Evolutionary conservation across 1,139 yeast species (phyloP), one percentile per base, ranked within the genome.

Genomic region (Blastobotrys serpentis): DNA sequence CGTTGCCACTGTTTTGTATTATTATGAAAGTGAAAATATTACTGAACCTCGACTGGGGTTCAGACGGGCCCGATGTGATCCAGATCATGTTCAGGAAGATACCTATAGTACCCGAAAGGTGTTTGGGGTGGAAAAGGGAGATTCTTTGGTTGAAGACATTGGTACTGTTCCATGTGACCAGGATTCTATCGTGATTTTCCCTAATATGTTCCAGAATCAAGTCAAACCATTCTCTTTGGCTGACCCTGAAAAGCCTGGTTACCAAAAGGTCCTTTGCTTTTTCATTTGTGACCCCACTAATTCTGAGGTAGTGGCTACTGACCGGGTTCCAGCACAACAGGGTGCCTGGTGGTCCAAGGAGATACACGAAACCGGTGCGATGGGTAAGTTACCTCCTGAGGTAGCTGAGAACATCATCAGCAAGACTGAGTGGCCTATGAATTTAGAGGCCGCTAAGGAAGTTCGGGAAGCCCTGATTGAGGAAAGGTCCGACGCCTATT

Each of bases 21-120:
- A 74, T 55, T 74, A 74, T 52, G 77, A 74, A 50, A 52, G 60
- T 14, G 73, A 70, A 18, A 74, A 74, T 54, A 72, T 74, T 45
- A 59, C 69, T 3, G 71, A 69, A 30, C 70, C 75, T 2, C 59
- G 51, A 17, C 60, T 74, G 17, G 57, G 67, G 3, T 74, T 73
- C 57, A 60, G 73, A 49, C 52, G 60, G 2, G 32, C 32, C 4
- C 13, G 32, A 4, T 11, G 13, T 14, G 32, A 69, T 33, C 75
- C 76, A 1, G 36, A 43, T 0, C 73, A 73, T 57, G 74, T 66
- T 42, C 76, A 72, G 52, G 60, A 58, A 32, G 78, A 74, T 52
- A 47, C 33, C 0, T 43, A 49, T 16, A 69, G 63, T 32, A 58
- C 66, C n/a, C 48, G 58, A 14, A 48, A 57, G 18, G 55, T 65